Evolutionary conservation across 169 alveolate genomes (phyloP).

Genomic region (Eimeria acervulina): DNA sequence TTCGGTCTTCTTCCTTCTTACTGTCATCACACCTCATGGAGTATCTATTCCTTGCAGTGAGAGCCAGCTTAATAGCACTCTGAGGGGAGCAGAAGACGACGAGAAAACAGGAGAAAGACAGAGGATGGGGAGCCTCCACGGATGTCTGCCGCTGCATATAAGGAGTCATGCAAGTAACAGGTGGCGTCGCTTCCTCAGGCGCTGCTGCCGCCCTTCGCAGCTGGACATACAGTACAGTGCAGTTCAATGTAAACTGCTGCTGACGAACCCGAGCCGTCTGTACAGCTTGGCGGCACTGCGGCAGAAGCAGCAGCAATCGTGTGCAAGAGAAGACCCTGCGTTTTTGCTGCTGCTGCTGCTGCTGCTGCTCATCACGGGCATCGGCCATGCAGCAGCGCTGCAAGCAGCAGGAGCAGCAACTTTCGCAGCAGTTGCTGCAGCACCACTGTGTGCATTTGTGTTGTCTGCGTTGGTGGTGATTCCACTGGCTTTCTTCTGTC

Average conservation of each 20-base stretch:
- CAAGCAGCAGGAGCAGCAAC: conserved; percentile 20
- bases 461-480: not conserved
- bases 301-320: conserved; percentile 50
- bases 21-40: not conserved
- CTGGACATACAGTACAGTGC: conserved; percentile 45
- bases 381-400: conserved; percentile 11
- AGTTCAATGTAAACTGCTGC: conserved; percentile 24
- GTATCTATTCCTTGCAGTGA: not conserved
- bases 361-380: not conserved
- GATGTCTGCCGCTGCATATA: conserved; percentile 16
- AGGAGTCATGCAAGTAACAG: not conserved
- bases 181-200: conserved; percentile 18
- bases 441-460: not conserved
- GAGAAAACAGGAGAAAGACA: too few species aligned
- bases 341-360: conserved; percentile 49
- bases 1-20: not conserved
- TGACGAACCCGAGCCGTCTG: conserved; percentile 24
- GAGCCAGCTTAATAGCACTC: too few species aligned
- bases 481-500: conserved; percentile 11
- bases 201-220: conserved; percentile 32
- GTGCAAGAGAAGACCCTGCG: conserved; percentile 48
- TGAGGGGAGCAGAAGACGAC: not conserved
- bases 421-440: conserved; percentile 50
- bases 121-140: conserved; percentile 6
- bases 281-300: not conserved